phyloP scores from a whole-genome alignment of 78 protist genomes.

The Speleostelium caveatum region DNA sequence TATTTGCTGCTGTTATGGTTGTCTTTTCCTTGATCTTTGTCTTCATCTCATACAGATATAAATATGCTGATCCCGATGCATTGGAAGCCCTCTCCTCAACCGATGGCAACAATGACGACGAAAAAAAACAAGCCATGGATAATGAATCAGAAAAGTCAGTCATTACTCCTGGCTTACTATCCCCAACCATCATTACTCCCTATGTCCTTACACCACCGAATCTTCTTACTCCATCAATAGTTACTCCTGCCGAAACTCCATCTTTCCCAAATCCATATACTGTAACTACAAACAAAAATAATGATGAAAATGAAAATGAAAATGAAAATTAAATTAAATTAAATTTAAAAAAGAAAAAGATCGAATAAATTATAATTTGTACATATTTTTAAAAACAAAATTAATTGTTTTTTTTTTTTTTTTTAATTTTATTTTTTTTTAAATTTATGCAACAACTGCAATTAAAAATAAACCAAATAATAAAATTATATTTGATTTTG shows the following conservation, averaged over 20 bases:
- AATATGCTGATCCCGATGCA: slow-evolving; percentile 21
- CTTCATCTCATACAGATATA: slow-evolving; percentile 25
- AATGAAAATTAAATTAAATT: slow-evolving; percentile 7
- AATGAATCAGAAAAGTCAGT: too few species aligned
- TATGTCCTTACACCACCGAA: neutral
- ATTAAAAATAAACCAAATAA: too few species aligned
- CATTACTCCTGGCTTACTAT: too few species aligned
- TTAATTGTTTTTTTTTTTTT: neutral
- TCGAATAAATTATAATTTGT: too few species aligned
- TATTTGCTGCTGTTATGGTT: slow-evolving; percentile 77
- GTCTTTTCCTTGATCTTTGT: slow-evolving; percentile 52
- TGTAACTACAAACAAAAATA: neutral
- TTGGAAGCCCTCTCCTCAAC: neutral
- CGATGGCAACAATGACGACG: neutral
- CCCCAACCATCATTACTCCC: neutral
- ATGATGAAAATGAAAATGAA: neutral
- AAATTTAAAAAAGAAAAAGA: neutral
- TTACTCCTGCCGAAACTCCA: neutral
- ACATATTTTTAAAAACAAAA: too few species aligned
- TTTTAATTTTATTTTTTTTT: neutral
- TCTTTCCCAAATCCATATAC: neutral
- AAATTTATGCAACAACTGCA: neutral
- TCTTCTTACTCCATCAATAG: neutral
- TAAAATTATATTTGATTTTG: too few species aligned
- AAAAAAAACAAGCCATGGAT: neutral